These are phyloP conservation scores for Lactarius sp. DNA, from an alignment of 768 basidiomycete genomes.

Conservation along the genomic window DNA sequence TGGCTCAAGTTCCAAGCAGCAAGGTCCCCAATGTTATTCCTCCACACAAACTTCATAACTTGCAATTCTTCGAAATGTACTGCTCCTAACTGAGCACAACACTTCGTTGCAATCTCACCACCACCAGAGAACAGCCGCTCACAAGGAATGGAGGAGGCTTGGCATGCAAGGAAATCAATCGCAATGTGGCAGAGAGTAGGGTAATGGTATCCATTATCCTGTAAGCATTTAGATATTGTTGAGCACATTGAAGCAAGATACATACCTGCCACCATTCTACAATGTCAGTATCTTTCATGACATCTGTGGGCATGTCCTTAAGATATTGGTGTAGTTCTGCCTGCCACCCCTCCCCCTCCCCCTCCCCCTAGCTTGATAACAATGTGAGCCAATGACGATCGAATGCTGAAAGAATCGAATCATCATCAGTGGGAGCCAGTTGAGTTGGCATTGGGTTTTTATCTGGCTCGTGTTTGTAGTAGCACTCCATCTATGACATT, in stretches of 20 bases:
- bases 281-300: conserved; percentile 20
- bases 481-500: neutral
- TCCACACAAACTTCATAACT: neutral
- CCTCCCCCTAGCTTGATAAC: neutral
- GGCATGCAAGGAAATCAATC: neutral
- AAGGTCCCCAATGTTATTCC: no score
- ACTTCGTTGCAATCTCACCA: no score
- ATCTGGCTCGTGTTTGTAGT: neutral
- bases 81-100: neutral
- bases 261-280: conserved; percentile 24
- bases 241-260: no score
- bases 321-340: neutral
- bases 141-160: neutral
- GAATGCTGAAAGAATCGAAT: neutral
- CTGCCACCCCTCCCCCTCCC: conserved; percentile 3
- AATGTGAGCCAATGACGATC: neutral
- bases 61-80: neutral
- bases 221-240: neutral
- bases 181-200: no score
- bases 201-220: no score
- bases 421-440: neutral
- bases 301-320: conserved; percentile 13
- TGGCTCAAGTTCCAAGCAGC: no score
- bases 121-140: neutral
- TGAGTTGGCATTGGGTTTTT: neutral